Percentiles rank a stretch among this genome's conserved stretches.
phyloP scores from a whole-genome alignment of 169 alveolate species.

The Eimeria necatrix region DNA sequence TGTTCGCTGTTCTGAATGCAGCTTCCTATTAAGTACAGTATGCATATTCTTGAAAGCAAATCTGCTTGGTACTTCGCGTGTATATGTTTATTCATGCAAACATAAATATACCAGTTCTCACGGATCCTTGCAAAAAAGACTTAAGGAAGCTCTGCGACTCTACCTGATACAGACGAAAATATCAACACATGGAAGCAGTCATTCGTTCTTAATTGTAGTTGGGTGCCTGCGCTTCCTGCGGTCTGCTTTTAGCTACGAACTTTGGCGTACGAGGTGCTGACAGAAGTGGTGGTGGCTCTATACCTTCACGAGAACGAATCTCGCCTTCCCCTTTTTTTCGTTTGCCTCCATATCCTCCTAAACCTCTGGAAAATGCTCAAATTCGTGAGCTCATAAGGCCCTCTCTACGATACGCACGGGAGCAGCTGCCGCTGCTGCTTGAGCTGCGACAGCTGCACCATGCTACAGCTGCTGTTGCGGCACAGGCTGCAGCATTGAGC shows the following conservation, averaged over 20 bases:
- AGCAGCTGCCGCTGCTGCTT: not conserved
- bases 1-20: no score
- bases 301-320: conserved; percentile 31
- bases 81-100: no score
- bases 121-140: no score
- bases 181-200: not conserved
- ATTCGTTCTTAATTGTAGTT: not conserved
- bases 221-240: not conserved
- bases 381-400: not conserved
- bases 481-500: no score
- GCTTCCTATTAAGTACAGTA: not conserved
- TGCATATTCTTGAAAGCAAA: no score
- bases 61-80: no score
- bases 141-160: no score
- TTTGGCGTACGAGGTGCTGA: conserved; percentile 35
- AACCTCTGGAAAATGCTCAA: conserved; percentile 11
- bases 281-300: not conserved
- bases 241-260: not conserved
- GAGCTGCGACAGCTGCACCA: not conserved
- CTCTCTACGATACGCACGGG: not conserved
- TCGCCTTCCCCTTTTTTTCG: not conserved
- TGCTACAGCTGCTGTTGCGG: no score
- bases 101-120: no score
- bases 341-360: conserved; percentile 25
- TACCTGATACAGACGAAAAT: not conserved